Conservation (phyloP, 2,329 filamentous ascomycete genomes). For the Paraconiothyrium brasiliense region DNA sequence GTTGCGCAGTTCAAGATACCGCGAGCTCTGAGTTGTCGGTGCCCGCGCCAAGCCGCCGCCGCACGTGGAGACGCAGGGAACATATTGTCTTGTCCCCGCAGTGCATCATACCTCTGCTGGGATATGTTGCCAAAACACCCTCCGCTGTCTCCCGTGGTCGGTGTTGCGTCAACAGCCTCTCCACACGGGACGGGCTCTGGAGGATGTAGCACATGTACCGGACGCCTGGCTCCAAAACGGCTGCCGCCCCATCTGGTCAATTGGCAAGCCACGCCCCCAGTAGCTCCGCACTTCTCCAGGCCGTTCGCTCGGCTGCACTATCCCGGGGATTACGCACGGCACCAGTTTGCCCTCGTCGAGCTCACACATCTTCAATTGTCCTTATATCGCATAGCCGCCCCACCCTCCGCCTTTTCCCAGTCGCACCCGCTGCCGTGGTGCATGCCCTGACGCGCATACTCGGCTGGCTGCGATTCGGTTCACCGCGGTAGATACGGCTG, state of each 20-base stretch:
- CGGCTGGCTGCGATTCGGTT: conserved; percentile 26
- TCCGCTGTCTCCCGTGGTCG: neutral
- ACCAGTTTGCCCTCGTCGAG: conserved; percentile 1
- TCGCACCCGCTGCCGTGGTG: conserved; percentile 18
- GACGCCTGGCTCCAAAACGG: neutral
- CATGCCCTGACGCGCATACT: conserved; percentile 18
- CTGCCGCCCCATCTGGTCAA: conserved; percentile 4
- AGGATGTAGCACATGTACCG: neutral
- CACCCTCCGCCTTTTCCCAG: conserved; percentile 12
- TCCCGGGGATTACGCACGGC: conserved; percentile 10
- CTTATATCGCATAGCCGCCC: conserved; percentile 8
- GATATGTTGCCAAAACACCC: neutral
- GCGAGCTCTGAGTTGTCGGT: conserved; percentile 3
- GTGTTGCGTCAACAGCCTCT: neutral
- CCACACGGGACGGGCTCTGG: neutral
- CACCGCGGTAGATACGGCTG: conserved; percentile 17
- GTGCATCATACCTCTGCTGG: neutral
- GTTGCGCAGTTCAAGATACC: neutral
- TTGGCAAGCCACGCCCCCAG: conserved; percentile 13
- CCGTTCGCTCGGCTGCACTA: conserved; percentile 4
- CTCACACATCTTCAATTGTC: conserved; percentile 2
- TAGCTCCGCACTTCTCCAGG: conserved; percentile 16
- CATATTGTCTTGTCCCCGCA: neutral
- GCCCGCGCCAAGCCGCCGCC: conserved; percentile 4
- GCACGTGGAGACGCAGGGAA: neutral